A percentile compares a stretch with the other conserved stretches of the same genome.
These are phyloP conservation scores for Alternaria hordeiaustralica DNA, from an alignment of 2,329 filamentous ascomycete genomes.

Conservation along the genomic window DNA sequence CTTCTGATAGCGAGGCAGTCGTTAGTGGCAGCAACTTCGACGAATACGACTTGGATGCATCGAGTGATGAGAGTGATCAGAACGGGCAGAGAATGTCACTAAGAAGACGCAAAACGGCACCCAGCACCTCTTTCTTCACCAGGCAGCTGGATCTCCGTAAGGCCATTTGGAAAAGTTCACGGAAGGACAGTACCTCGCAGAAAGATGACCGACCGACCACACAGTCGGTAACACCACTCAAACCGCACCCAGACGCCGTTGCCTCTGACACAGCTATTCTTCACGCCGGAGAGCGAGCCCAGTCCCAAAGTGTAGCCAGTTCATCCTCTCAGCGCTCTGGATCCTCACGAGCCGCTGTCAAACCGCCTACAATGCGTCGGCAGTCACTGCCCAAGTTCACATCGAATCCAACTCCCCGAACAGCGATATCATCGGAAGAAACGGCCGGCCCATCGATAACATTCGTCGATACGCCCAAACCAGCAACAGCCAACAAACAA, in stretches of 20 bases:
- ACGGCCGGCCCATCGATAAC: constrained; percentile 74
- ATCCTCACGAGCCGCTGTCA: constrained; percentile 34
- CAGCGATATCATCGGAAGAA: constrained; percentile 68
- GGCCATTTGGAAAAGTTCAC: constrained; percentile 32
- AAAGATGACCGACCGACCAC: constrained; percentile 21
- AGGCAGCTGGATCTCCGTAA: constrained; percentile 37
- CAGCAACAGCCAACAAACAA: constrained; percentile 17
- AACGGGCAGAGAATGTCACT: constrained; percentile 16
- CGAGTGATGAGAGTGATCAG: constrained; percentile 34
- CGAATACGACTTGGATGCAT: constrained; percentile 46
- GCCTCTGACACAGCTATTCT: constrained; percentile 40
- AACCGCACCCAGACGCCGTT: constrained; percentile 30
- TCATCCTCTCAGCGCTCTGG: constrained; percentile 26
- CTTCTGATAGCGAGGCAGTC: constrained; percentile 38
- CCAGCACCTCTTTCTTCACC: constrained; percentile 34
- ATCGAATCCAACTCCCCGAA: constrained; percentile 74
- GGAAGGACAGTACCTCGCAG: constrained; percentile 14
- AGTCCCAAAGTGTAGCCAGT: constrained; percentile 22
- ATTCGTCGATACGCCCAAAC: constrained; percentile 64
- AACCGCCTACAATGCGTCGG: constrained; percentile 59
- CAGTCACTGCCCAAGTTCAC: constrained; percentile 70
- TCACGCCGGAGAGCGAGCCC: constrained; percentile 3
- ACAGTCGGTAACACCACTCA: constrained; percentile 32
- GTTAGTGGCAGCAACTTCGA: constrained; percentile 42
- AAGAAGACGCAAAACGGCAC: constrained; percentile 29